Evolutionary conservation across 768 basidiomycete species (phyloP).

Genomic region (Mycena vitilis): DNA sequence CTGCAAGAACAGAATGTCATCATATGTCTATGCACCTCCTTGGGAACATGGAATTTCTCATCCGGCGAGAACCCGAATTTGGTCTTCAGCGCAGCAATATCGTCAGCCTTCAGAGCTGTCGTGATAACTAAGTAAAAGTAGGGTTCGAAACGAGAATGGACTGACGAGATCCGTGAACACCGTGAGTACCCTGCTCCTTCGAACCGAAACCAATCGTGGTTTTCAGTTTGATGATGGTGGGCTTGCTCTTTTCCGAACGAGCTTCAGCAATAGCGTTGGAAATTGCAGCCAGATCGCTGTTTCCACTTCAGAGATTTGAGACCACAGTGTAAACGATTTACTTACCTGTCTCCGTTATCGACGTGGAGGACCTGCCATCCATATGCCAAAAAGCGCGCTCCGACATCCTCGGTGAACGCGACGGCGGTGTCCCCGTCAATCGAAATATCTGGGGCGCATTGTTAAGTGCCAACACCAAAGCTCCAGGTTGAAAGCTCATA

Average conservation of each 20-base stretch:
- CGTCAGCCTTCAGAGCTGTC: conserved; percentile 91
- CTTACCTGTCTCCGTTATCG: conserved; percentile 80
- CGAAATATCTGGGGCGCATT: conserved; percentile 77
- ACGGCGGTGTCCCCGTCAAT: conserved; percentile 94
- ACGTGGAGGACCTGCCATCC: conserved; percentile 95
- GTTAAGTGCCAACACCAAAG: conserved; percentile 25
- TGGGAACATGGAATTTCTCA: conserved; percentile 81
- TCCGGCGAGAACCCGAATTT: conserved; percentile 87
- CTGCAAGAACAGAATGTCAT: too few species aligned
- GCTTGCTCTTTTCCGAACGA: conserved; percentile 81
- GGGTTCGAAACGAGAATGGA: conserved; percentile 36
- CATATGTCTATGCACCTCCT: conserved; percentile 46
- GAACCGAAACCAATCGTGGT: conserved; percentile 97
- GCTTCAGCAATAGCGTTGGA: conserved; percentile 83
- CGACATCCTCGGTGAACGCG: conserved; percentile 95
- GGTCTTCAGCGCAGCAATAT: conserved; percentile 84
- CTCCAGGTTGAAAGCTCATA: conserved; percentile 52
- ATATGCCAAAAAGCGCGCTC: conserved; percentile 88
- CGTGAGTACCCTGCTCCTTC: conserved; percentile 92
- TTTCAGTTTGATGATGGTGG: conserved; percentile 82
- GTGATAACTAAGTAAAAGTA: conserved; percentile 22
- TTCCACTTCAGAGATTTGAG: conserved; percentile 8
- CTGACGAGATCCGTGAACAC: conserved; percentile 93
- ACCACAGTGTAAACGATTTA: conserved; percentile 10
- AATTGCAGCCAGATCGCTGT: conserved; percentile 82